Conservation (phyloP, 257 asterid species). For the Fraxinus excelsior region DNA sequence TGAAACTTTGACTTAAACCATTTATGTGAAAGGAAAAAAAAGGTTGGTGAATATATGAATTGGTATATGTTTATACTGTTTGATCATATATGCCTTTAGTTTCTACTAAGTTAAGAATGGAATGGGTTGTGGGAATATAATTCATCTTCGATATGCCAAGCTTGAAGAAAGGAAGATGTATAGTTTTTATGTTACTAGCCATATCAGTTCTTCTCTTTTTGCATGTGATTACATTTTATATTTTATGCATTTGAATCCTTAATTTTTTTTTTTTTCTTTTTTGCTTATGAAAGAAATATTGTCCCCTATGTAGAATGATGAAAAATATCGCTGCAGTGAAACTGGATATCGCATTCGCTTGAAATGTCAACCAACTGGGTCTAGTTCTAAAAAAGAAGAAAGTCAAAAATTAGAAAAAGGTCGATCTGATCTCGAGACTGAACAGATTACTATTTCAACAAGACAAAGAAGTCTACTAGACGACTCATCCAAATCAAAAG, state of each 20-base stretch:
- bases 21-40: background rate
- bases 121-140: slow-evolving; percentile 6
- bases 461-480: slow-evolving; percentile 56
- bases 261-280: background rate
- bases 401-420: slow-evolving; percentile 36
- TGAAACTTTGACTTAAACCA: background rate
- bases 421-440: slow-evolving; percentile 63
- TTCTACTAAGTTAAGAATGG: background rate
- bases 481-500: slow-evolving; percentile 47
- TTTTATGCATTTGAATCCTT: background rate
- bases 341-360: slow-evolving; percentile 95
- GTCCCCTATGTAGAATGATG: slow-evolving; percentile 59
- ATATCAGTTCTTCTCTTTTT: background rate
- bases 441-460: slow-evolving; percentile 29
- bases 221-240: background rate
- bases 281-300: slow-evolving; percentile 12
- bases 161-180: background rate
- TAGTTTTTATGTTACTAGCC: background rate
- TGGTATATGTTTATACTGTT: slow-evolving; percentile 2
- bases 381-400: slow-evolving; percentile 44
- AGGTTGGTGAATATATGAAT: background rate
- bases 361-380: slow-evolving; percentile 61
- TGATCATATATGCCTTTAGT: slow-evolving; percentile 4
- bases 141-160: slow-evolving; percentile 11
- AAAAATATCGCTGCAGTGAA: slow-evolving; percentile 83